Conservation (phyloP, 768 basidiomycete species). For the Asterophora lycoperdoides region DNA sequence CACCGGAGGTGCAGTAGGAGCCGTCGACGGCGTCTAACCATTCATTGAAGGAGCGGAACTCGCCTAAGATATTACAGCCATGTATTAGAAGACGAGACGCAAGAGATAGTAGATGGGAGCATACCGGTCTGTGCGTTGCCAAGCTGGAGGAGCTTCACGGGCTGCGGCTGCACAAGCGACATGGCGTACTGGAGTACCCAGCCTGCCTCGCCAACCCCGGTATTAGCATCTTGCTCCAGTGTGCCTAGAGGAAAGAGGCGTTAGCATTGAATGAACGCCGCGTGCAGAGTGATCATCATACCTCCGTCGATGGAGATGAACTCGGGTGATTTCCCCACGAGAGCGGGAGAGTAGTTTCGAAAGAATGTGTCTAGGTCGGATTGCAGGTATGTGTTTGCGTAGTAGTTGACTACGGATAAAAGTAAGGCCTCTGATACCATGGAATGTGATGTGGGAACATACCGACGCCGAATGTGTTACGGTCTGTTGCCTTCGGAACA, state of each 20-base stretch:
- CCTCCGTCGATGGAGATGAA: slow-evolving; percentile 34
- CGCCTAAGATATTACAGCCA: slow-evolving; percentile 7
- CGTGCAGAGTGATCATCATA: not conserved
- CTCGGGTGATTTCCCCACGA: slow-evolving; percentile 36
- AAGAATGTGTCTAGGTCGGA: slow-evolving; percentile 41
- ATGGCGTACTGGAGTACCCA: slow-evolving; percentile 45
- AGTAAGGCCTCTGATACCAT: not conserved
- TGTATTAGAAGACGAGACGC: not conserved
- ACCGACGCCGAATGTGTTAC: slow-evolving; percentile 31
- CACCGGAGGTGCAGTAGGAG: slow-evolving; percentile 31
- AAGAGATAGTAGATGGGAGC: not conserved
- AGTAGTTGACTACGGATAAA: slow-evolving; percentile 35
- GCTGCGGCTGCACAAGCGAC: slow-evolving; percentile 30
- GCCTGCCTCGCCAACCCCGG: slow-evolving; percentile 36
- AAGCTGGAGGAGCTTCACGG: slow-evolving; percentile 29
- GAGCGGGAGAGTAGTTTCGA: slow-evolving; percentile 34
- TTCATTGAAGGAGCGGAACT: slow-evolving; percentile 28
- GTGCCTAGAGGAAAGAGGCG: no score
- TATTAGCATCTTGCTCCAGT: slow-evolving; percentile 9
- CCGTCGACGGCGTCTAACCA: slow-evolving; percentile 35
- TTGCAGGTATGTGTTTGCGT: slow-evolving; percentile 37
- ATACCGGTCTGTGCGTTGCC: slow-evolving; percentile 25
- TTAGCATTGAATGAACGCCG: no score
- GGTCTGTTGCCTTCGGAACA: slow-evolving; percentile 24
- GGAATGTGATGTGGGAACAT: not conserved